Conservation (phyloP, 2,329 filamentous ascomycete species). For the Cyphellophora attinorum region DNA sequence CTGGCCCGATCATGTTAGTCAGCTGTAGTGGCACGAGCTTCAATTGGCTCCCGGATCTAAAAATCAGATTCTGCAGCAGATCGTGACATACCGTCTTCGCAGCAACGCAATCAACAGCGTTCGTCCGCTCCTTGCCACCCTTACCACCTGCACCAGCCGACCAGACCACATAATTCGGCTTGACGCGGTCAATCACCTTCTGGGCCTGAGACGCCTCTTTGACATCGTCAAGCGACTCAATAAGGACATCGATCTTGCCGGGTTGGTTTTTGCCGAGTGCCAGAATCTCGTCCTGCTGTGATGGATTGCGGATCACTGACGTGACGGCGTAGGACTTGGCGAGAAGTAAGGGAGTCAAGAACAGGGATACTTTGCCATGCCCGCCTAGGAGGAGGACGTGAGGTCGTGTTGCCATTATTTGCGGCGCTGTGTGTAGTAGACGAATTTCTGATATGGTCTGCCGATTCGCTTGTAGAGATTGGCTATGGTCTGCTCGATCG, state of each 20-base stretch:
- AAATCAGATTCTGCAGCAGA: too few species aligned
- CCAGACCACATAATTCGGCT: slow-evolving; percentile 38
- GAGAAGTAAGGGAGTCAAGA: slow-evolving; percentile 67
- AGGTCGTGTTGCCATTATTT: too few species aligned
- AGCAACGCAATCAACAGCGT: slow-evolving; percentile 45
- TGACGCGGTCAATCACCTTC: slow-evolving; percentile 42
- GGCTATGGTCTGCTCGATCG: too few species aligned
- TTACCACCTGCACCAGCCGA: slow-evolving; percentile 45
- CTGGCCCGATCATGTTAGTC: too few species aligned
- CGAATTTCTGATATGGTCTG: too few species aligned
- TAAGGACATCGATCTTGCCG: slow-evolving; percentile 54
- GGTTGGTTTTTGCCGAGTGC: slow-evolving; percentile 43
- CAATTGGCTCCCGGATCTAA: too few species aligned
- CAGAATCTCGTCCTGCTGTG: slow-evolving; percentile 56
- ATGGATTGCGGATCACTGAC: slow-evolving; percentile 64
- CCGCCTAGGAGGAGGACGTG: slow-evolving; percentile 68
- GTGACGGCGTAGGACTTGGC: slow-evolving; percentile 67
- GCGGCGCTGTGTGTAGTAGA: too few species aligned
- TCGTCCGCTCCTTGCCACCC: slow-evolving; percentile 40
- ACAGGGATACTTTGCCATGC: slow-evolving; percentile 68
- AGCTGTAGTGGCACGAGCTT: too few species aligned
- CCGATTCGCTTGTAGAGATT: too few species aligned
- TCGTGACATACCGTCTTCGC: slow-evolving; percentile 34
- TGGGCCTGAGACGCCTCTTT: slow-evolving; percentile 53
- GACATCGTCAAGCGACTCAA: slow-evolving; percentile 63